Evolutionary conservation across 2,329 filamentous ascomycete genomes (phyloP).

Genomic region (Xylaria sp.): DNA sequence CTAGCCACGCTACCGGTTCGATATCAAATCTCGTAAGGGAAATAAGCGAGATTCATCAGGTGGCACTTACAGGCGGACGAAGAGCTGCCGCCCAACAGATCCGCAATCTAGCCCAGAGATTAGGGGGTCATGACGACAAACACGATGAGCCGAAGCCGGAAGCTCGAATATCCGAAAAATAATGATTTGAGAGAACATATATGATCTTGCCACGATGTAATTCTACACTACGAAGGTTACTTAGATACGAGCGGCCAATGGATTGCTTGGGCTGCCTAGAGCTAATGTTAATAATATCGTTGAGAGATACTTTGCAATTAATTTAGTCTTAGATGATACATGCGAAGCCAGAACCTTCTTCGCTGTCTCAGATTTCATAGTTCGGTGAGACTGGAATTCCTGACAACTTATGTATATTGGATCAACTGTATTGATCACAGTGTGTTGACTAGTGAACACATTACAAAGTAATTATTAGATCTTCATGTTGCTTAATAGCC

Average conservation of each 20-base stretch:
- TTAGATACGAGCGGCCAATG: neutral
- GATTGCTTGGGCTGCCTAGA: conserved; percentile 1
- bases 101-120: conserved; percentile 25
- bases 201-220: conserved; percentile 6
- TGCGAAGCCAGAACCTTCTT: neutral
- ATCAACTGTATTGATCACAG: no score
- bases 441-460: neutral
- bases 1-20: conserved; percentile 21
- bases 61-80: conserved; percentile 23
- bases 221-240: neutral
- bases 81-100: conserved; percentile 34
- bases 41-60: conserved; percentile 33
- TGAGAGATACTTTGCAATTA: neutral
- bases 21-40: conserved; percentile 20
- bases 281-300: conserved; percentile 30
- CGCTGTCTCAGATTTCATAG: no score
- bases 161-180: neutral
- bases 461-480: neutral
- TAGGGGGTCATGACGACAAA: conserved; percentile 27
- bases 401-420: no score
- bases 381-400: no score
- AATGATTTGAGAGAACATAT: neutral
- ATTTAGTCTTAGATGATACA: neutral
- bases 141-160: conserved; percentile 20
- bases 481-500: neutral